These are phyloP conservation scores for Candida pseudofarinosa DNA, from an alignment of 805 yeast genomes.

Conservation along the genomic window DNA sequence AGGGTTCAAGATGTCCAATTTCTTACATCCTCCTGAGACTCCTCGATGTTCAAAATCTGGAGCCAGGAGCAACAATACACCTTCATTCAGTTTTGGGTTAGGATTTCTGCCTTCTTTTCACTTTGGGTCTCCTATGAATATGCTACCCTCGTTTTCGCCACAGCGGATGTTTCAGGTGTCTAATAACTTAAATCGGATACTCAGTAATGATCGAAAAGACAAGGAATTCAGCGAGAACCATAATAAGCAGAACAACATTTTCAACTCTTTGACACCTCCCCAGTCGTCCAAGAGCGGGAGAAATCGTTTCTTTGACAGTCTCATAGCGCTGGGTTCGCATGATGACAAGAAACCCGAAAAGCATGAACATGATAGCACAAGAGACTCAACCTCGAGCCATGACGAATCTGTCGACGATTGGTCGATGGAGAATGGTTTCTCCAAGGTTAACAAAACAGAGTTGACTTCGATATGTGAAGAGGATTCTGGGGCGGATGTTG, in stretches of 20 bases:
- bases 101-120: slow-evolving; percentile 43
- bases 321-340: slow-evolving; percentile 7
- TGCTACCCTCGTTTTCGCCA: slow-evolving; percentile 29
- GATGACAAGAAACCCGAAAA: neutral
- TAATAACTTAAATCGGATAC: slow-evolving; percentile 13
- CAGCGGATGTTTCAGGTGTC: slow-evolving; percentile 28
- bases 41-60: slow-evolving; percentile 10
- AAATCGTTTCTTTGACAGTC: slow-evolving; percentile 15
- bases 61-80: slow-evolving; percentile 17
- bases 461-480: slow-evolving; percentile 26
- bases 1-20: slow-evolving; percentile 1
- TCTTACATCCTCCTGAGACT: slow-evolving; percentile 11
- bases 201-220: slow-evolving; percentile 2
- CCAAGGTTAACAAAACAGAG: slow-evolving; percentile 6
- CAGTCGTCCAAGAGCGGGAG: slow-evolving; percentile 11
- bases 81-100: slow-evolving; percentile 35
- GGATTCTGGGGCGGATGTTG: slow-evolving; percentile 4
- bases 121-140: slow-evolving; percentile 30
- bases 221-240: neutral
- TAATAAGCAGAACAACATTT: neutral
- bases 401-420: slow-evolving; percentile 24
- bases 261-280: slow-evolving; percentile 8
- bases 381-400: slow-evolving; percentile 5
- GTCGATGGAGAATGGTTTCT: slow-evolving; percentile 20
- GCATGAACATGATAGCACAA: slow-evolving; percentile 5